Evolutionary conservation across 495 filamentous ascomycete genomes (phyloP).

Genomic region (Penicillium argentinense): DNA sequence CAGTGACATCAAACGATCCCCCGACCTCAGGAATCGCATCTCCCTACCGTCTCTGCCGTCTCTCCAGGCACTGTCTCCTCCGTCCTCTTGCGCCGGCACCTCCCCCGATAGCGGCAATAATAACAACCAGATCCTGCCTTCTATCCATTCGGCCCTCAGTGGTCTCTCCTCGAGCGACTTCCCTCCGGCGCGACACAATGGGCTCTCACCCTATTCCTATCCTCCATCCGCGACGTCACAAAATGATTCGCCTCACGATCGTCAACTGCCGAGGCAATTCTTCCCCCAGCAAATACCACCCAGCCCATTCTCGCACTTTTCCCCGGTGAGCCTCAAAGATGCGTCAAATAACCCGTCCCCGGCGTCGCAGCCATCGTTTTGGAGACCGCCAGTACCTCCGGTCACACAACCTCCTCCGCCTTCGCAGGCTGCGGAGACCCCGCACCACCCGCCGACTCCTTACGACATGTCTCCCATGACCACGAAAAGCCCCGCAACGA

Average conservation of each 20-base stretch:
- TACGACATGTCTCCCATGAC: constrained; percentile 31
- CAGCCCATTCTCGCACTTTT: constrained; percentile 41
- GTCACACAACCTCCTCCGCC: constrained; percentile 6
- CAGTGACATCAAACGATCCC: constrained; percentile 4
- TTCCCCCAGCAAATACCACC: constrained; percentile 31
- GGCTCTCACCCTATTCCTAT: constrained; percentile 18
- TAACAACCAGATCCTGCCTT: constrained; percentile 40
- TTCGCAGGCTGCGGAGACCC: constrained; percentile 6
- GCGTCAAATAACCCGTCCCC: constrained; percentile 41
- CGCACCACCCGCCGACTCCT: constrained; percentile 10
- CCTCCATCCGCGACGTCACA: constrained; percentile 32
- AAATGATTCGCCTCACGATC: constrained; percentile 36
- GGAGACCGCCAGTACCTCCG: constrained; percentile 22
- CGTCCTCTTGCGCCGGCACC: constrained; percentile 32
- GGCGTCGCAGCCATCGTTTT: constrained; percentile 31
- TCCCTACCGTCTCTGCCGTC: constrained; percentile 15
- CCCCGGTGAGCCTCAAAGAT: constrained; percentile 41
- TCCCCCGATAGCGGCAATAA: constrained; percentile 37
- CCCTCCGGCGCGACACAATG: constrained; percentile 20
- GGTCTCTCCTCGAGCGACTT: constrained; percentile 22
- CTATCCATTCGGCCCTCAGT: constrained; percentile 44
- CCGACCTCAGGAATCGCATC: constrained; percentile 6
- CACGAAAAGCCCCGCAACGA: constrained; percentile 36
- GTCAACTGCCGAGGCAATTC: constrained; percentile 24
- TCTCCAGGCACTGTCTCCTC: constrained; percentile 24